phyloP scores from a whole-genome alignment of 805 yeast genomes.

The Sporopachydermia quercuum region DNA sequence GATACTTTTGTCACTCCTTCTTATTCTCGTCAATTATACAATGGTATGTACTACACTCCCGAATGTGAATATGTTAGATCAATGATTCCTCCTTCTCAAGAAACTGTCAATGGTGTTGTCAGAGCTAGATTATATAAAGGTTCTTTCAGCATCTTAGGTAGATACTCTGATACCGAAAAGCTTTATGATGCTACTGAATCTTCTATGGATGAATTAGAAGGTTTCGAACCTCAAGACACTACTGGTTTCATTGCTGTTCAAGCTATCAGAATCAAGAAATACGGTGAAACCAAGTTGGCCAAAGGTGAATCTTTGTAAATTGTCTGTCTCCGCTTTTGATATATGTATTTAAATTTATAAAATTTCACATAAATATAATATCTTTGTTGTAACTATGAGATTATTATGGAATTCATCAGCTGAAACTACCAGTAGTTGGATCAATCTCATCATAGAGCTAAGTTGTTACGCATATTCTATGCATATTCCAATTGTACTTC shows the following conservation, averaged over 20 bases:
- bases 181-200: slow-evolving; percentile 96
- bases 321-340: no score
- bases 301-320: slow-evolving; percentile 33
- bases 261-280: slow-evolving; percentile 95
- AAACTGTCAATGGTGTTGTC: slow-evolving; percentile 90
- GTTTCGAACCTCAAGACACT: slow-evolving; percentile 94
- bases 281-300: slow-evolving; percentile 88
- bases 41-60: slow-evolving; percentile 96
- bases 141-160: slow-evolving; percentile 67
- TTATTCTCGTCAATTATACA: slow-evolving; percentile 81
- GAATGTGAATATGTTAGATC: slow-evolving; percentile 92
- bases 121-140: slow-evolving; percentile 94
- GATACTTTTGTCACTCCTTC: slow-evolving; percentile 91
- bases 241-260: slow-evolving; percentile 96
- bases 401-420: no score
- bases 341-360: slow-evolving; percentile 26
- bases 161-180: slow-evolving; percentile 91
- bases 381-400: no score
- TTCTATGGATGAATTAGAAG: slow-evolving; percentile 98
- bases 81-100: slow-evolving; percentile 91
- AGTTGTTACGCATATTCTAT: no score
- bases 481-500: no score
- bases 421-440: no score
- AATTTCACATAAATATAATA: not conserved
- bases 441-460: no score